Percentiles rank a stretch among this genome's conserved stretches.
phyloP scores from a whole-genome alignment of 768 basidiomycete genomes.

The Leucogyrophana mollusca region DNA sequence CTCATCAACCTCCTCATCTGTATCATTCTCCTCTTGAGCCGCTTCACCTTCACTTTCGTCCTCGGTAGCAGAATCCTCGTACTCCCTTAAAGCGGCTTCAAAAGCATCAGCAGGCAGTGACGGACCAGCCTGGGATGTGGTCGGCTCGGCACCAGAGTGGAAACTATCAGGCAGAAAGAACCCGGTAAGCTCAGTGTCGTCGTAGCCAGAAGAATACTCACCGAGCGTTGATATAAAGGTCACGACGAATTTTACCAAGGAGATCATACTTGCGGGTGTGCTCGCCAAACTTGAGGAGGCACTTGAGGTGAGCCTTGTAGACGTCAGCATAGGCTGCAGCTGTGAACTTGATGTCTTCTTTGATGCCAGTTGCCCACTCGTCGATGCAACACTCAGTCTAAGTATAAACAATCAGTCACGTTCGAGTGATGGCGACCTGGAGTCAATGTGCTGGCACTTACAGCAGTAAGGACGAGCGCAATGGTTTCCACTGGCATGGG shows the following conservation, averaged over 20 bases:
- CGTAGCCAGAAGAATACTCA: no score
- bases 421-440: background rate
- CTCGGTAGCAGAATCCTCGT: no score
- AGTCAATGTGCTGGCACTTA: no score
- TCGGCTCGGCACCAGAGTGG: background rate
- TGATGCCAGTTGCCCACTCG: slow-evolving; percentile 8
- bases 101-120: no score
- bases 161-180: background rate
- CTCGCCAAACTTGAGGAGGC: background rate
- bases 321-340: slow-evolving; percentile 1
- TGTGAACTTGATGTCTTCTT: slow-evolving; percentile 6
- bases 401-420: background rate
- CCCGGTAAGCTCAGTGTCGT: no score
- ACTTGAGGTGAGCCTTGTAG: slow-evolving; percentile 4
- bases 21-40: no score
- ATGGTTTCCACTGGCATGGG: slow-evolving; percentile 10
- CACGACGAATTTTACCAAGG: background rate
- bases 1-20: no score
- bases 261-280: slow-evolving; percentile 2
- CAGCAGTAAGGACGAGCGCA: background rate
- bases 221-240: background rate
- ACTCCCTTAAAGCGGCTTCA: no score
- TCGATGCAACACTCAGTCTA: slow-evolving; percentile 13
- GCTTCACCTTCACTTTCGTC: background rate
- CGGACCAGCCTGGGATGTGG: no score